phyloP scores from a whole-genome alignment of 345 rosid species.

The Cardamine resedifolia region DNA sequence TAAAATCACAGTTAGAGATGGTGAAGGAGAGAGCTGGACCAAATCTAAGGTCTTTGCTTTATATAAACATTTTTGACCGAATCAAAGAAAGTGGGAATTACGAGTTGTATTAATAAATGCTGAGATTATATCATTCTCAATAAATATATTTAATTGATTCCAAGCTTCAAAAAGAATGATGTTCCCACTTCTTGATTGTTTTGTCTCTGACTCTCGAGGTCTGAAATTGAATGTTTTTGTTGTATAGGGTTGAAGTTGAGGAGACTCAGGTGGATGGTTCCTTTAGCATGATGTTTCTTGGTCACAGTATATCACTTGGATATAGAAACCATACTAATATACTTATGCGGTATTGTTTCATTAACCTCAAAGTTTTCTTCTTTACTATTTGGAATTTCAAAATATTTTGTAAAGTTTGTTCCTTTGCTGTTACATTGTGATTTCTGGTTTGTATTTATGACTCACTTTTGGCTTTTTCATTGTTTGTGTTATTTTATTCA shows the following conservation, averaged over 20 bases:
- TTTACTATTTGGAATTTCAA: not conserved
- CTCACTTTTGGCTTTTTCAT: not conserved
- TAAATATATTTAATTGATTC: slow-evolving; percentile 10
- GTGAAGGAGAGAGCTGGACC: slow-evolving; percentile 79
- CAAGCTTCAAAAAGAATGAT: slow-evolving; percentile 11
- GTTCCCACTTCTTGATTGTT: not conserved
- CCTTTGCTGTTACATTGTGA: not conserved
- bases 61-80: not conserved
- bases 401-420: slow-evolving; percentile 1
- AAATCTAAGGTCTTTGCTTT: slow-evolving; percentile 52
- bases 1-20: slow-evolving; percentile 64
- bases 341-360: slow-evolving; percentile 61
- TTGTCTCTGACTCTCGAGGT: not conserved
- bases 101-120: slow-evolving; percentile 21
- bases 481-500: slow-evolving; percentile 17
- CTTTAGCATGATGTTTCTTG: slow-evolving; percentile 88
- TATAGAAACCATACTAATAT: slow-evolving; percentile 93
- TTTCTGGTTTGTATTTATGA: not conserved
- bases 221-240: slow-evolving; percentile 8
- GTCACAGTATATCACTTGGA: slow-evolving; percentile 76
- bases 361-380: not conserved
- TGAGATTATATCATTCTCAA: slow-evolving; percentile 10
- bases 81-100: not conserved
- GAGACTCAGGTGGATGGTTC: slow-evolving; percentile 80
- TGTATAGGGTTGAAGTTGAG: slow-evolving; percentile 76